Conservation (phyloP, 495 filamentous ascomycete species). For the Lophiotrema nucula region DNA sequence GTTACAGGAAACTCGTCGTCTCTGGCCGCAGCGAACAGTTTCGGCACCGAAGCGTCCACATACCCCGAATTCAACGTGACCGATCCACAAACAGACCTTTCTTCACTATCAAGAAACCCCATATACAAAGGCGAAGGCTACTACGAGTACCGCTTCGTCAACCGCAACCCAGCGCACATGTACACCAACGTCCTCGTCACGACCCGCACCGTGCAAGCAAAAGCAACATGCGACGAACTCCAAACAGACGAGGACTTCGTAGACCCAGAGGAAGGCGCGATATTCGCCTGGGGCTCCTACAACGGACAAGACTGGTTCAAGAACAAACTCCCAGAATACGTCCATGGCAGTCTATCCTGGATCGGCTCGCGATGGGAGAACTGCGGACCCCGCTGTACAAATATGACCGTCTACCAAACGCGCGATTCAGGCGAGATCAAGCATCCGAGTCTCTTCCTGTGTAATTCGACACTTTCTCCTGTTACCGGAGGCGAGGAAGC, state of each 20-base stretch:
- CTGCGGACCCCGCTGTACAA: constrained; percentile 32
- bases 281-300: constrained; percentile 6
- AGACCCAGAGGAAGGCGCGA: background rate
- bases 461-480: constrained; percentile 19
- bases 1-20: background rate
- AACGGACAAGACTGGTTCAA: background rate
- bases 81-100: background rate
- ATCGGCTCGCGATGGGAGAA: constrained; percentile 6
- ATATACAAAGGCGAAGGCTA: constrained; percentile 22
- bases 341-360: constrained; percentile 18
- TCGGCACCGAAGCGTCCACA: constrained; percentile 16
- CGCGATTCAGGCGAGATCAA: constrained; percentile 8
- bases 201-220: constrained; percentile 8
- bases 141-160: constrained; percentile 30
- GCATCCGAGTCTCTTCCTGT: constrained; percentile 17
- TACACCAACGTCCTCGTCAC: constrained; percentile 18
- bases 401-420: constrained; percentile 30
- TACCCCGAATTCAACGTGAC: constrained; percentile 3
- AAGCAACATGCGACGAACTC: constrained; percentile 13
- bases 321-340: constrained; percentile 3
- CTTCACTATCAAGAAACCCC: constrained; percentile 4
- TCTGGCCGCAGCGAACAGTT: constrained; percentile 10
- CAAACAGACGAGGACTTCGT: background rate
- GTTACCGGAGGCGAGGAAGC: constrained; percentile 9
- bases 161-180: constrained; percentile 20